These are phyloP conservation scores for Saxophila tyrrhenica DNA, from an alignment of 495 filamentous ascomycete genomes.

Conservation along the genomic window DNA sequence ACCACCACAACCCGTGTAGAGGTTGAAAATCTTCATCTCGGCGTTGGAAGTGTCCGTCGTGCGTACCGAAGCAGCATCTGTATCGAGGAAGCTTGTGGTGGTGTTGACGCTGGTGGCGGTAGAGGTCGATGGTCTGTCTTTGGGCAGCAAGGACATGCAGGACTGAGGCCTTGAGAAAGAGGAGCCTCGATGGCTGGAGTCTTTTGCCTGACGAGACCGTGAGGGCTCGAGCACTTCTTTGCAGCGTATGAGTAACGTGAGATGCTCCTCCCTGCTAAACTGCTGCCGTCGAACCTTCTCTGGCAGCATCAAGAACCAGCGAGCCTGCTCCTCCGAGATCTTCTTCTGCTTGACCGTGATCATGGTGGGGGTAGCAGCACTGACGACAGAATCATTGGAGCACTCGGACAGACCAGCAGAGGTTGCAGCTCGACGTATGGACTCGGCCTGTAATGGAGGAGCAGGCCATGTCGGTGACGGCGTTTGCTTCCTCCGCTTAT, in stretches of 20 bases:
- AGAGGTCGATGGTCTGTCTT: neutral
- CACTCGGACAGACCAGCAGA: neutral
- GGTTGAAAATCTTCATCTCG: conserved; percentile 5
- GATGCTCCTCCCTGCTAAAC: conserved; percentile 64
- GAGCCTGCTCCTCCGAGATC: conserved; percentile 45
- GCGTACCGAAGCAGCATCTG: neutral
- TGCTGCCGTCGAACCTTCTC: conserved; percentile 59
- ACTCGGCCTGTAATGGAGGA: neutral
- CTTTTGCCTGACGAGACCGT: neutral
- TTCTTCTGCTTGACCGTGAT: conserved; percentile 5
- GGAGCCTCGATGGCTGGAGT: neutral
- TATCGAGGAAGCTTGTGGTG: neutral
- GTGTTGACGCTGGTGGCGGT: neutral
- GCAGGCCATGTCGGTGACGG: neutral
- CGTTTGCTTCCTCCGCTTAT: conserved; percentile 1
- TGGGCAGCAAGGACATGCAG: neutral
- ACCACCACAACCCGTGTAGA: neutral
- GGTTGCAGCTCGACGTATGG: neutral
- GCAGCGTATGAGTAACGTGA: neutral
- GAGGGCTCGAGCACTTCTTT: neutral
- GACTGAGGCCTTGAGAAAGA: neutral
- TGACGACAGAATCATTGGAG: neutral
- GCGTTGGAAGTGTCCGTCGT: neutral
- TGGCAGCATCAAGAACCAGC: conserved; percentile 60
- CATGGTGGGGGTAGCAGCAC: conserved; percentile 1